Evolutionary conservation across 2,329 filamentous ascomycete genomes (phyloP).

Genomic region (Hymenoscyphus fraxineus): DNA sequence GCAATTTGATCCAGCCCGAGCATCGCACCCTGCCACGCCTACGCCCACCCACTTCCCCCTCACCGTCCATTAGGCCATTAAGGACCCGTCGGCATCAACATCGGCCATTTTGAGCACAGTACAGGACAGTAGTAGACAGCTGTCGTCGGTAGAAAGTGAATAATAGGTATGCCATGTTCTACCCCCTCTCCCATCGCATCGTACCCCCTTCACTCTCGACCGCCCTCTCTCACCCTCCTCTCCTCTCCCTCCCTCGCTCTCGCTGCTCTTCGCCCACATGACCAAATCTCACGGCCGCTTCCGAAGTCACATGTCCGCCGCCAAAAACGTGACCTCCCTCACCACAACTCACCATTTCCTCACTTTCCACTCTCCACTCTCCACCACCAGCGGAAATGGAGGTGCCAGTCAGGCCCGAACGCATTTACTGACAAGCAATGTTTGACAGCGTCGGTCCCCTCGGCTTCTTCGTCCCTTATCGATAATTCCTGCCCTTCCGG

Average conservation of each 20-base stretch:
- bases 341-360: background rate
- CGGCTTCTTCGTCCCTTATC: background rate
- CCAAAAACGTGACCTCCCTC: conserved; percentile 1
- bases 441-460: conserved; percentile 3
- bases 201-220: background rate
- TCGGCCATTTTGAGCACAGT: background rate
- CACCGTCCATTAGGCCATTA: background rate
- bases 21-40: conserved; percentile 1
- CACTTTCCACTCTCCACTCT: background rate
- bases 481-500: conserved; percentile 1
- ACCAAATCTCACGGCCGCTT: background rate
- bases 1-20: background rate
- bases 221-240: background rate
- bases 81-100: background rate
- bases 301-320: background rate
- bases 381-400: background rate
- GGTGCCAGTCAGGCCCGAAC: conserved; percentile 3
- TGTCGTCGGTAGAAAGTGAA: background rate
- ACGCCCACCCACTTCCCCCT: background rate
- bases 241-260: background rate
- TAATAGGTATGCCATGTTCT: background rate
- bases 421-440: conserved; percentile 12
- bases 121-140: background rate
- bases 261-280: background rate
- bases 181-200: background rate